Evolutionary conservation across 2,329 filamentous ascomycete genomes (phyloP).

Genomic region (Colletotrichum tabaci): DNA sequence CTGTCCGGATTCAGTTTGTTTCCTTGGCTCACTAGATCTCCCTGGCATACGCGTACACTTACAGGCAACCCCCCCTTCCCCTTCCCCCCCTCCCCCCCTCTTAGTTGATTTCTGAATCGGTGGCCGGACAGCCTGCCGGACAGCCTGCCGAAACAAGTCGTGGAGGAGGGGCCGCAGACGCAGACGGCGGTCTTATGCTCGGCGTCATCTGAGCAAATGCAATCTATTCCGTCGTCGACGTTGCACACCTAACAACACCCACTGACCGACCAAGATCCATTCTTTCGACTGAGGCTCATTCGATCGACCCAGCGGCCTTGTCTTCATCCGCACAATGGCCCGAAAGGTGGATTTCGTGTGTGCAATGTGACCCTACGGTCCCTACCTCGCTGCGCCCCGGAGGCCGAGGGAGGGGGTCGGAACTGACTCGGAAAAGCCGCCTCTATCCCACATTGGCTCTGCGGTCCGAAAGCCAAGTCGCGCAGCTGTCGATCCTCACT

Average conservation of each 20-base stretch:
- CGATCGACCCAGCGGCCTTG: too few species aligned
- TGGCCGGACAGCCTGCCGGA: too few species aligned
- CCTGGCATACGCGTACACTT: background rate
- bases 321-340: too few species aligned
- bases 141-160: background rate
- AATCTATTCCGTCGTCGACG: background rate
- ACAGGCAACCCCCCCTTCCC: too few species aligned
- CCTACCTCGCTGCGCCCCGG: too few species aligned
- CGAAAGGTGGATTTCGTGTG: background rate
- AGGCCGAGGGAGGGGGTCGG: background rate
- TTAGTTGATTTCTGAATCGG: too few species aligned
- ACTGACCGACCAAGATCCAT: too few species aligned
- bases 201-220: background rate
- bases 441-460: background rate
- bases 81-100: too few species aligned
- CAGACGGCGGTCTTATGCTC: background rate
- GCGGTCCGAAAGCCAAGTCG: constrained; percentile 16
- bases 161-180: too few species aligned
- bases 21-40: background rate
- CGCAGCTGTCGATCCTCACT: constrained; percentile 23
- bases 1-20: constrained; percentile 10
- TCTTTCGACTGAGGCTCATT: too few species aligned
- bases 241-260: background rate
- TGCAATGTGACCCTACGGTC: too few species aligned
- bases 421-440: constrained; percentile 15